A percentile compares a stretch with the other conserved stretches of the same genome.
These are phyloP conservation scores for Colletotrichum sp. DNA, from an alignment of 2,329 filamentous ascomycete genomes.

Conservation along the genomic window DNA sequence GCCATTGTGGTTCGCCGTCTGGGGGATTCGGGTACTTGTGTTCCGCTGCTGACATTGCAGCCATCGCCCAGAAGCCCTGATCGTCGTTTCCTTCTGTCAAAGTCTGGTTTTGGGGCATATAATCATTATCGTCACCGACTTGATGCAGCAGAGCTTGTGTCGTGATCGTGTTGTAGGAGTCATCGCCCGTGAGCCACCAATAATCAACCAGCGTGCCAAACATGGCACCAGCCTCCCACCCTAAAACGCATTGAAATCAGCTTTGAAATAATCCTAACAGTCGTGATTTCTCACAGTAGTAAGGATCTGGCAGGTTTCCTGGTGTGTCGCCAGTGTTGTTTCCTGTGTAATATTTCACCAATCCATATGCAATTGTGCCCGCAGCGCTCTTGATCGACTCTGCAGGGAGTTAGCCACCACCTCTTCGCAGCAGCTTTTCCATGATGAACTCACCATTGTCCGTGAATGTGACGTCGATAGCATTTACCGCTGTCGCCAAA, in stretches of 20 bases:
- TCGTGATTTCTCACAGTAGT: constrained; percentile 42
- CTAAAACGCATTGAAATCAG: constrained; percentile 44
- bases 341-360: constrained; percentile 49
- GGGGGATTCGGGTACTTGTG: constrained; percentile 75
- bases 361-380: constrained; percentile 38
- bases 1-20: constrained; percentile 70
- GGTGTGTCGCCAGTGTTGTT: constrained; percentile 64
- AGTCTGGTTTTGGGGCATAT: constrained; percentile 71
- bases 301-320: constrained; percentile 63
- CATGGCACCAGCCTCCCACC: constrained; percentile 77
- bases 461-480: constrained; percentile 2
- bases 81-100: constrained; percentile 72
- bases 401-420: background rate
- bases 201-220: constrained; percentile 76
- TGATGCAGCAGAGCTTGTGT: constrained; percentile 66
- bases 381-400: constrained; percentile 41
- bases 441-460: background rate
- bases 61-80: constrained; percentile 84
- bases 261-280: constrained; percentile 27
- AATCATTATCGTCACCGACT: constrained; percentile 61
- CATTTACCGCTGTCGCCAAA: background rate
- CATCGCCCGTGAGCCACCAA: constrained; percentile 74
- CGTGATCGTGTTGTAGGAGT: constrained; percentile 65
- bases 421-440: background rate
- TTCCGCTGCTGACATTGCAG: constrained; percentile 80